Percentiles rank a stretch among this genome's conserved stretches.
Conservation (phyloP, 257 asterid species). For the Lavandula angustifolia region DNA sequence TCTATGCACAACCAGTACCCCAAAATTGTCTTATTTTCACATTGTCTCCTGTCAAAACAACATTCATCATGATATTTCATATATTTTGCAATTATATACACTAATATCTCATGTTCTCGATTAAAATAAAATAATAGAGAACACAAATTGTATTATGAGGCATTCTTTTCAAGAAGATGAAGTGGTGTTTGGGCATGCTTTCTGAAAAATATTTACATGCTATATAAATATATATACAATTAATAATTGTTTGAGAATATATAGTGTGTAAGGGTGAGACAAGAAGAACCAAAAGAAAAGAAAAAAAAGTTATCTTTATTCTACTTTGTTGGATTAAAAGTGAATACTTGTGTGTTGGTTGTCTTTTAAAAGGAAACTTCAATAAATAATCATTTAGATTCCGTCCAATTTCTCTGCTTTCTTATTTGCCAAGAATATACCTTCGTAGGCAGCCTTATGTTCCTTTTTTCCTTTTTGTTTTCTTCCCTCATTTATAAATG, state of each 20-base stretch:
- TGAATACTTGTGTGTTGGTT: constrained; percentile 17
- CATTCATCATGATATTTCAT: neutral
- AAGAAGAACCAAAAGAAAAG: neutral
- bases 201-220: neutral
- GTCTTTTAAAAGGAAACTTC: neutral
- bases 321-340: constrained; percentile 21
- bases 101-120: neutral
- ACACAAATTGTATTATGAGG: neutral
- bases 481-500: neutral
- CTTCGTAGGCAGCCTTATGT: constrained; percentile 23
- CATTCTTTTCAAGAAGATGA: constrained; percentile 8
- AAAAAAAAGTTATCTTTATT: neutral
- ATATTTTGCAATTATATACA: too few relatives aligned
- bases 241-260: neutral
- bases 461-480: constrained; percentile 20
- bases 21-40: constrained; percentile 19
- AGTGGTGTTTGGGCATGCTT: neutral
- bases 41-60: neutral
- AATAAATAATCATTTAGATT: constrained; percentile 36
- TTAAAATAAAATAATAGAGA: neutral
- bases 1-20: constrained; percentile 19
- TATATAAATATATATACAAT: too few relatives aligned
- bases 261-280: constrained; percentile 4
- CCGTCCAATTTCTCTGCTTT: constrained; percentile 22
- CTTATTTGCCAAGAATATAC: constrained; percentile 7